Conservation (phyloP, 2,329 filamentous ascomycete genomes). For the Whalleya microplaca region DNA sequence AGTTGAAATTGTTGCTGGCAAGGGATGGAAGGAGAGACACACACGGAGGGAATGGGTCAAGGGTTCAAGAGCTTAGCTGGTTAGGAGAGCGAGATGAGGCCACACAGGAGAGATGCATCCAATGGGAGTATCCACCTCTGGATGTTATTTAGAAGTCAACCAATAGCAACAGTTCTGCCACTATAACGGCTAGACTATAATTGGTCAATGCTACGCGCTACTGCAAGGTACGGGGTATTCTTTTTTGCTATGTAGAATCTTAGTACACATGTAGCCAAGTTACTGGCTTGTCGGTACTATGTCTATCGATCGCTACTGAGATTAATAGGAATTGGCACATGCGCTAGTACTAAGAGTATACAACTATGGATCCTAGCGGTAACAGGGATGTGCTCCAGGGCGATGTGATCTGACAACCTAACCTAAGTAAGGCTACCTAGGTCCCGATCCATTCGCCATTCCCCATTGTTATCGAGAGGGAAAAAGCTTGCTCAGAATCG, state of each 20-base stretch:
- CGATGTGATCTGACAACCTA: background rate
- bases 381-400: background rate
- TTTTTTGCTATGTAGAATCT: constrained; percentile 5
- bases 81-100: background rate
- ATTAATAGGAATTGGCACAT: background rate
- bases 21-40: constrained; percentile 12
- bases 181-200: background rate
- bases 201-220: constrained; percentile 20
- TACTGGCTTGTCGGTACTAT: too few relatives aligned
- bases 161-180: constrained; percentile 15
- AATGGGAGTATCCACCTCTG: background rate
- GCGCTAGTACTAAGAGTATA: background rate
- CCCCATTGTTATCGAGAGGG: too few relatives aligned
- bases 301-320: background rate
- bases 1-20: constrained; percentile 17
- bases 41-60: background rate
- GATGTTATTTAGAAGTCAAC: background rate
- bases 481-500: too few relatives aligned
- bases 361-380: background rate
- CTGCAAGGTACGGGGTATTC: constrained; percentile 30
- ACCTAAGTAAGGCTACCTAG: too few relatives aligned
- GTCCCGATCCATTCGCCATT: too few relatives aligned
- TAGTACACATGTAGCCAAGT: background rate
- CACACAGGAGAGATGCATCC: too few relatives aligned
- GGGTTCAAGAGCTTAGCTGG: too few relatives aligned